Conservation (phyloP, 495 filamentous ascomycete species). For the Beverwykella pulmonaria region DNA sequence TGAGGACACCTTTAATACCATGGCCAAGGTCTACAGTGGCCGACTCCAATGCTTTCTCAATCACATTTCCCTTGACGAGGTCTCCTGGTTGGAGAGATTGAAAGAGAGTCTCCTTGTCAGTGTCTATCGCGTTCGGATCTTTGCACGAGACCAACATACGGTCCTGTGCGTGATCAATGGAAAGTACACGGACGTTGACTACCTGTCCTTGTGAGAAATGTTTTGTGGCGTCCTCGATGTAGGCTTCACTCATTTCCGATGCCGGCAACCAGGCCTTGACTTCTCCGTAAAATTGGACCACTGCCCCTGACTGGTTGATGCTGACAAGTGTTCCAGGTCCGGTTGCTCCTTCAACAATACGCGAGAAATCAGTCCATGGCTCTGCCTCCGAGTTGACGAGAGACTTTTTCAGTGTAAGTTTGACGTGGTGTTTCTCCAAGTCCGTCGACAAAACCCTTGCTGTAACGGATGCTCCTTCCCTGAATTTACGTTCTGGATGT, state of each 20-base stretch:
- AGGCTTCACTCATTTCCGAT: constrained; percentile 96
- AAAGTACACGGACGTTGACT: constrained; percentile 80
- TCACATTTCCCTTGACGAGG: constrained; percentile 73
- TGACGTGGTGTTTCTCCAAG: constrained; percentile 71
- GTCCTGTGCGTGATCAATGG: constrained; percentile 68
- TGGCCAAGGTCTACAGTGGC: constrained; percentile 74
- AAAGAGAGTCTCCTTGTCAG: constrained; percentile 73
- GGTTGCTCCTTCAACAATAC: constrained; percentile 68
- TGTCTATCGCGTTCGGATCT: constrained; percentile 74
- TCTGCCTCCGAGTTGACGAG: constrained; percentile 82
- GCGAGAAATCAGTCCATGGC: constrained; percentile 73
- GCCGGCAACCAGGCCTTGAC: constrained; percentile 85
- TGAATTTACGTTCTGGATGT: constrained; percentile 94
- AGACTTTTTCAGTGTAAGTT: constrained; percentile 92
- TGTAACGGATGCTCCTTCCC: constrained; percentile 80
- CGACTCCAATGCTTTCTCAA: constrained; percentile 81
- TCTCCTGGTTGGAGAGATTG: constrained; percentile 69
- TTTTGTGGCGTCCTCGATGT: constrained; percentile 81
- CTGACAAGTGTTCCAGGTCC: constrained; percentile 84
- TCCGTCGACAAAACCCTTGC: constrained; percentile 82
- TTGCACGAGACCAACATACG: constrained; percentile 91
- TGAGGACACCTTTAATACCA: constrained; percentile 73
- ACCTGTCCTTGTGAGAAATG: constrained; percentile 91
- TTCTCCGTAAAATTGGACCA: constrained; percentile 88
- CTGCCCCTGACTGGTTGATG: constrained; percentile 73